These are phyloP conservation scores for Didymosphaeria variabile DNA, from an alignment of 2,329 filamentous ascomycete species.

Conservation along the genomic window DNA sequence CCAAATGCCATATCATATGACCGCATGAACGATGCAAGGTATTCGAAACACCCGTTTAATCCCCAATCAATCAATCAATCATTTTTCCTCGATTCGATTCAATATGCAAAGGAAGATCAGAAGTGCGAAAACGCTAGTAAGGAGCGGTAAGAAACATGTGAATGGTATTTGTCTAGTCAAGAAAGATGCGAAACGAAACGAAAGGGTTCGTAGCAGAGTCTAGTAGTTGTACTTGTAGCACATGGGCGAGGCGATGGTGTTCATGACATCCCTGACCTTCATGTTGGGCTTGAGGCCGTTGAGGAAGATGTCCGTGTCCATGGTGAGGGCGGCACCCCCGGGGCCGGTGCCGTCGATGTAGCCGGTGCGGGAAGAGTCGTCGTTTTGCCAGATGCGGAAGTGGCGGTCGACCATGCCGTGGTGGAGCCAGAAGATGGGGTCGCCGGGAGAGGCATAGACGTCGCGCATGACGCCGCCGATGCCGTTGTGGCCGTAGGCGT, in stretches of 20 bases:
- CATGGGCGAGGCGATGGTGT: slow-evolving; percentile 34
- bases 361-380: slow-evolving; percentile 29
- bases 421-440: slow-evolving; percentile 60
- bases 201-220: slow-evolving; percentile 1
- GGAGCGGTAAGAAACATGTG: neutral
- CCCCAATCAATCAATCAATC: no score
- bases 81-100: no score
- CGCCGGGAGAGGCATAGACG: slow-evolving; percentile 42
- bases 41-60: neutral
- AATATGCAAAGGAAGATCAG: neutral
- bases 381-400: slow-evolving; percentile 61
- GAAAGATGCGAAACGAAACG: neutral
- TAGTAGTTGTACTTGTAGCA: slow-evolving; percentile 51
- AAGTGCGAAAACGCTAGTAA: neutral
- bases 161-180: slow-evolving; percentile 7
- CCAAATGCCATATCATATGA: neutral
- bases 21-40: neutral
- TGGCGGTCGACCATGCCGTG: slow-evolving; percentile 61
- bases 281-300: slow-evolving; percentile 39
- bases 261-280: slow-evolving; percentile 40
- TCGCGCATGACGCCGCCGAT: slow-evolving; percentile 48
- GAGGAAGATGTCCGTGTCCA: slow-evolving; percentile 40
- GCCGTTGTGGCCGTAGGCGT: slow-evolving; percentile 49
- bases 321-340: slow-evolving; percentile 31
- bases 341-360: slow-evolving; percentile 53